Evolutionary conservation across 495 filamentous ascomycete species (phyloP), one percentile per base, ranked within the genome.

Genomic region (Talaromyces wortmannii): DNA sequence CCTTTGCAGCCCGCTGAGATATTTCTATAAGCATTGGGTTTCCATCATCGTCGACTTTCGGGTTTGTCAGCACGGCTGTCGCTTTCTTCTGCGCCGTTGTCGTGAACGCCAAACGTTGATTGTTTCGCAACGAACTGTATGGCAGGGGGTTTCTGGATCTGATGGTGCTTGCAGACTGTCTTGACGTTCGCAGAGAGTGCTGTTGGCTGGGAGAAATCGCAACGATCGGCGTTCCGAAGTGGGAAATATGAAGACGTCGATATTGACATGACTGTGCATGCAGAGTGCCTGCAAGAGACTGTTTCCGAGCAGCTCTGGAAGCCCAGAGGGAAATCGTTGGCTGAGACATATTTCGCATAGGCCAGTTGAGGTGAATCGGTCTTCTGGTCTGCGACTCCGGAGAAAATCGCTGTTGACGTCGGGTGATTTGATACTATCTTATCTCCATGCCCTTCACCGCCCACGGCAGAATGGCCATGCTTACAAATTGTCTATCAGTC

Each of bases 21-120:
- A 97, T 92, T 51, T 83, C 81, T 30, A 97, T 77, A 61, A 72
- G 74, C 82, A 96, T 89, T 42, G 86, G 76, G 42, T 91, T 86
- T n/a, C 92, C 92, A 44, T 90, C 81, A 7, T 91, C 88, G 64
- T 86, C 85, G 36, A 77, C 75, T 54, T 82, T 78, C 0, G 87
- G 87, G 63, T 92, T 91, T 58, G 74, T 66, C 18, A 83, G 59
- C 32, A 76, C 68, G 11, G 68, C 58, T 0, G 78, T 80, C 15
- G 65, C 61, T 23, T 3, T 40, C 10, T 10, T 29, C 16, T 12
- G 30, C 10, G 43, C 23, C 12, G 52, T 53, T 36, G 52, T 53
- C 29, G 52, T 45, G 16, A 53, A 53, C 40, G 52, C 36, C 52
- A 42, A 45, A 29, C 7, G 43, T n/a, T 55, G 29, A 45, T 55